Base-by-base conservation (phyloP, 495 filamentous ascomycete genomes). In the Neurospora sp. region DNA sequence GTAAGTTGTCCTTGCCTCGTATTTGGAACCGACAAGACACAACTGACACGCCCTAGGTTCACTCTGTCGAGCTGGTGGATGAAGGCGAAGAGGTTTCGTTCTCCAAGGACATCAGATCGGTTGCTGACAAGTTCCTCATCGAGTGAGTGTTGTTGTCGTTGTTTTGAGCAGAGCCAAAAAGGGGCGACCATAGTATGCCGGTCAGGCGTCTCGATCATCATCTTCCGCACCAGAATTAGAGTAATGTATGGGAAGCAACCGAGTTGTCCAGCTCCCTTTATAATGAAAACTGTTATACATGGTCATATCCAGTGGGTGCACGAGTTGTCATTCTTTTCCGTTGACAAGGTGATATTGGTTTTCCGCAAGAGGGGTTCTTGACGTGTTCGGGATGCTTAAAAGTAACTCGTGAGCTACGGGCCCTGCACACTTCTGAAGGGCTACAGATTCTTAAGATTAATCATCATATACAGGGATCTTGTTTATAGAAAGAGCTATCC, bases 91-190 rank as follows among this genome's bases (percentile, higher is more conserved):
- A 91, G 72, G 88, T 97, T 59, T 87, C 90, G 3, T 98, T 95
- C 82, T 91, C 91, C 16, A 97, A 96, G 84, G 94, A 97, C 59
- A 84, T 97, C 74, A 95, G 91, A 82, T 94, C 91, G 41, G 87
- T 93, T 71, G 91, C 94, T 3, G 95, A 97, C 69, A 88, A 87
- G 40, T 97, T 92, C 83, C 73, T 90, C 71, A 93, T 98, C 78
- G 90, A 93, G 82, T 96, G 89, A 83, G 75, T 38, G 16, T 37
- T 37, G 53, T 37, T 18, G 53, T 61, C 48, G 20, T 66, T 66
- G 53, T 66, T 66, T 66, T 66, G 53, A 35, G 53, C 27, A 66
- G 12, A 9, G 27, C 27, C 53, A 66, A 35, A 61, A 35, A 61
- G 7, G 27, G 22, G 53, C 22, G 42, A 66, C 42, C 42, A n/a